Evolutionary conservation across 805 yeast species (phyloP).

Genomic region (Candida argentea): DNA sequence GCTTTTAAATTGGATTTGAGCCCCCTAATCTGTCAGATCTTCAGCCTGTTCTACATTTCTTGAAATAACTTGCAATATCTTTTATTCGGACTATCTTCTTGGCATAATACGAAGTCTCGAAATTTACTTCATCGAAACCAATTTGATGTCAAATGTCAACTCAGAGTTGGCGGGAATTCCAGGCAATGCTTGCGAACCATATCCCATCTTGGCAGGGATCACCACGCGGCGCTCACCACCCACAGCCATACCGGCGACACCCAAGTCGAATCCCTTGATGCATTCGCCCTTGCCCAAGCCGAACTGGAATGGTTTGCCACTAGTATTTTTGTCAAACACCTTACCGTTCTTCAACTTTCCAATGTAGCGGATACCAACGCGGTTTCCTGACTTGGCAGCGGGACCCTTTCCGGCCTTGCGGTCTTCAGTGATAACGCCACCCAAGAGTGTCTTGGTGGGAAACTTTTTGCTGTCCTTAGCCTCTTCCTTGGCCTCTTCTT

Average conservation of each 20-base stretch:
- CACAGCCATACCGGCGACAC: conserved; percentile 97
- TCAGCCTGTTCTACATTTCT: conserved; percentile 1
- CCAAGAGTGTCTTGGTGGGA: conserved; percentile 73
- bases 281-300: conserved; percentile 95
- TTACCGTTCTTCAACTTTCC: conserved; percentile 96
- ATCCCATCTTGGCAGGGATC: conserved; percentile 93
- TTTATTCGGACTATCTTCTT: background rate
- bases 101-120: background rate
- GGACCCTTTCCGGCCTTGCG: conserved; percentile 84
- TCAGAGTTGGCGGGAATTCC: conserved; percentile 98
- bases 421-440: conserved; percentile 92
- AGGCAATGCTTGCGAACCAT: conserved; percentile 89
- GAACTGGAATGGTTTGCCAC: conserved; percentile 92
- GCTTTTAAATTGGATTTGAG: too few species aligned
- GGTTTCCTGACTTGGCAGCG: conserved; percentile 77
- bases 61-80: conserved; percentile 1
- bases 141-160: conserved; percentile 91
- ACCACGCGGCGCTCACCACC: conserved; percentile 98
- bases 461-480: conserved; percentile 37
- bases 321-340: conserved; percentile 92
- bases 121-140: conserved; percentile 71
- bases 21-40: too few species aligned
- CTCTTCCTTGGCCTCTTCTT: conserved; percentile 10
- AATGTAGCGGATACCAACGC: conserved; percentile 93
- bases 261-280: conserved; percentile 97